These are phyloP conservation scores for Penicillium steckii DNA, from an alignment of 495 filamentous ascomycete genomes.

Conservation along the genomic window DNA sequence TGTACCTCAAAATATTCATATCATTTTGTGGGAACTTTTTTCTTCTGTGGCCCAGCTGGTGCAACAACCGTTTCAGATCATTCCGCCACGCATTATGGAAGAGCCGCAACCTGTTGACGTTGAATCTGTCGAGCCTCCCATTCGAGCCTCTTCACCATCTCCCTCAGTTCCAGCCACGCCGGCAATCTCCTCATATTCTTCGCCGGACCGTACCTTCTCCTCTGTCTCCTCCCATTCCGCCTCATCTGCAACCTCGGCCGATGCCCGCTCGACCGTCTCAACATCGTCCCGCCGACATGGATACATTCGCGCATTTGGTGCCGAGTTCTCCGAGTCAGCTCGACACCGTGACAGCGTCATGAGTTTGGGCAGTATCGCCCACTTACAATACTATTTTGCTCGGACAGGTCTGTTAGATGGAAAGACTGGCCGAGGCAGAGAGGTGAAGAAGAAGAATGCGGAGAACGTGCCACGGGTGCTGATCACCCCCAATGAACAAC, in stretches of 20 bases:
- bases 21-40: not conserved
- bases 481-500: slow-evolving; percentile 43
- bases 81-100: slow-evolving; percentile 27
- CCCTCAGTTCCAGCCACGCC: slow-evolving; percentile 58
- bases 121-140: slow-evolving; percentile 24
- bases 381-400: slow-evolving; percentile 97
- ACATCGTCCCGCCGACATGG: slow-evolving; percentile 66
- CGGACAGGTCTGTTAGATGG: slow-evolving; percentile 90
- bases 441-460: slow-evolving; percentile 58
- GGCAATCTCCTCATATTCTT: slow-evolving; percentile 61
- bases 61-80: slow-evolving; percentile 16
- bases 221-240: slow-evolving; percentile 71
- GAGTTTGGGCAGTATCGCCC: slow-evolving; percentile 93
- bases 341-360: slow-evolving; percentile 88
- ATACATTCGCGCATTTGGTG: slow-evolving; percentile 88
- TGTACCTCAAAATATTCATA: not conserved
- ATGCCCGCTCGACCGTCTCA: slow-evolving; percentile 54
- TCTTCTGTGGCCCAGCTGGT: slow-evolving; percentile 9
- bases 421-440: slow-evolving; percentile 81
- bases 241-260: slow-evolving; percentile 57
- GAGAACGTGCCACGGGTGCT: slow-evolving; percentile 40
- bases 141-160: slow-evolving; percentile 57
- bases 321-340: slow-evolving; percentile 87
- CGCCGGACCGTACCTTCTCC: slow-evolving; percentile 73
- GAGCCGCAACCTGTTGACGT: slow-evolving; percentile 28